Conservation (phyloP, 441 rosid genomes). For the Rhodomyrtus psidioides region DNA sequence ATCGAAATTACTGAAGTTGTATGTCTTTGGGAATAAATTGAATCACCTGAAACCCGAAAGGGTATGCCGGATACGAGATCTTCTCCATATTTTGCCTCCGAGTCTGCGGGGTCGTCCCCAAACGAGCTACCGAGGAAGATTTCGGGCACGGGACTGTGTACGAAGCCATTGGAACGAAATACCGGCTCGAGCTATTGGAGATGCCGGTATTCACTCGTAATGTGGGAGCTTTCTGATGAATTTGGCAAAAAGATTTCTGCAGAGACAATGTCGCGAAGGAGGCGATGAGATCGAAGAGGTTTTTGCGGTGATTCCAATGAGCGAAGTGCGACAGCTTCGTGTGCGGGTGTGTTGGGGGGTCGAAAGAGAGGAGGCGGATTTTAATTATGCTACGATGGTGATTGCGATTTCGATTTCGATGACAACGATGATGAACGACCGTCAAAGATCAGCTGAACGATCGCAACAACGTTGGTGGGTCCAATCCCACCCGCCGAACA, state of each 20-base stretch:
- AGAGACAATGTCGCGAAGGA: background rate
- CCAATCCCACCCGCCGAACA: background rate
- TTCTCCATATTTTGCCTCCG: background rate
- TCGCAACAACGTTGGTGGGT: background rate
- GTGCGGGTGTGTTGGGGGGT: background rate
- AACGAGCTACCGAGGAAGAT: slow-evolving; percentile 27
- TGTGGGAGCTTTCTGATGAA: background rate
- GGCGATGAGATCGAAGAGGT: slow-evolving; percentile 35
- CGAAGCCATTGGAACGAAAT: slow-evolving; percentile 38
- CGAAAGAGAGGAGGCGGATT: background rate
- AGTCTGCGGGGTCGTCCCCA: slow-evolving; percentile 26
- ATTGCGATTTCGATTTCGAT: background rate
- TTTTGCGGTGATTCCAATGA: background rate
- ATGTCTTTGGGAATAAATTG: background rate
- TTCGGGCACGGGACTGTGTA: slow-evolving; percentile 55
- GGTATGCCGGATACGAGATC: slow-evolving; percentile 4
- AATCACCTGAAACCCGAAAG: slow-evolving; percentile 41
- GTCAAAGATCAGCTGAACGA: background rate
- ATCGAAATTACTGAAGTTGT: background rate
- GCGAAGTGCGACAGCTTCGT: background rate
- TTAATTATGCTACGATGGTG: background rate
- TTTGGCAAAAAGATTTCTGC: background rate
- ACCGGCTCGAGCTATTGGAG: background rate
- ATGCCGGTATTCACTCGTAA: background rate
- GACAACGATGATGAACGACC: background rate